phyloP scores from a whole-genome alignment of 2,329 filamentous ascomycete species.

The Raffaelea arxii region DNA sequence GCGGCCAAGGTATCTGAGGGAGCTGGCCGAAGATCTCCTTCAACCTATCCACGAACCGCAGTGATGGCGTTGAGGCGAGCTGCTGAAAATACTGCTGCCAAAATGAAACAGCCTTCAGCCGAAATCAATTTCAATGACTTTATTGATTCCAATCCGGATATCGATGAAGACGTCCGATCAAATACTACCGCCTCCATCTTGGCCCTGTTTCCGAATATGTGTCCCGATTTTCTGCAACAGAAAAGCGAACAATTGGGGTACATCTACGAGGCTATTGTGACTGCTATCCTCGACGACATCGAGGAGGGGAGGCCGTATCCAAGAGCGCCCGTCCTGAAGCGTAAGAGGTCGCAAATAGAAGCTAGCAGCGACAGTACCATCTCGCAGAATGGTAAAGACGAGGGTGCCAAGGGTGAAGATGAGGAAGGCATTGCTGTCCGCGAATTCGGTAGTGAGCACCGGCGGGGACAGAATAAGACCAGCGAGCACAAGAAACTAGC shows the following conservation, averaged over 20 bases:
- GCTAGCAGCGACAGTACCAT: not conserved
- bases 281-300: slow-evolving; percentile 27
- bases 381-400: not conserved
- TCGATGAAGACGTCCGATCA: slow-evolving; percentile 8
- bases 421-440: slow-evolving; percentile 13
- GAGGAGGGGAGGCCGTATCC: slow-evolving; percentile 30
- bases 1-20: no score
- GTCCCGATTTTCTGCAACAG: slow-evolving; percentile 24
- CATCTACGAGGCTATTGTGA: slow-evolving; percentile 22
- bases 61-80: no score
- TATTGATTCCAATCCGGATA: not conserved
- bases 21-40: no score
- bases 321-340: slow-evolving; percentile 23
- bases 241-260: slow-evolving; percentile 19
- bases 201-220: slow-evolving; percentile 36
- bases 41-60: no score
- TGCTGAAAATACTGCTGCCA: no score
- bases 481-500: slow-evolving; percentile 11
- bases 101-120: not conserved
- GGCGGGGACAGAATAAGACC: slow-evolving; percentile 7
- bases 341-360: slow-evolving; percentile 24
- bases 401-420: slow-evolving; percentile 11
- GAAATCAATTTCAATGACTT: not conserved
- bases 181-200: slow-evolving; percentile 21
- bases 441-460: slow-evolving; percentile 15